Evolutionary conservation across 441 rosid genomes (phyloP).

Genomic region (Aleurites moluccanus): DNA sequence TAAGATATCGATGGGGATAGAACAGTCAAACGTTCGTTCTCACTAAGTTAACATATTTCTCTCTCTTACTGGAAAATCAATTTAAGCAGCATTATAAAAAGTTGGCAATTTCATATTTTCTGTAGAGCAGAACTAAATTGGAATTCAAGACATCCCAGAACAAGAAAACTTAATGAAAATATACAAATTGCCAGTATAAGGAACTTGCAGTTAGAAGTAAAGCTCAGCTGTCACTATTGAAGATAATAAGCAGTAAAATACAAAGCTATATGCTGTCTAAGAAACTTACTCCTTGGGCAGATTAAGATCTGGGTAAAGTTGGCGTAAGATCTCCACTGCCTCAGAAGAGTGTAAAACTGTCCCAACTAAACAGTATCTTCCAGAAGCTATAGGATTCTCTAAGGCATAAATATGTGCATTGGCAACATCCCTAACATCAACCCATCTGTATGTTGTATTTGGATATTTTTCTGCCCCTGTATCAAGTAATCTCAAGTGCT

Average conservation of each 20-base stretch:
- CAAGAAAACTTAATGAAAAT: neutral
- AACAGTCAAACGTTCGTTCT: no score
- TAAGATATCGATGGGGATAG: no score
- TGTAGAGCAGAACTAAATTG: no score
- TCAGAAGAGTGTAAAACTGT: slow-evolving; percentile 20
- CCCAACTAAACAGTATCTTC: slow-evolving; percentile 38
- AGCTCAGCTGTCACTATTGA: neutral
- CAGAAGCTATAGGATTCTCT: slow-evolving; percentile 34
- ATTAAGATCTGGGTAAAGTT: slow-evolving; percentile 23
- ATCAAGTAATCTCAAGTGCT: neutral
- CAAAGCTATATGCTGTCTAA: neutral
- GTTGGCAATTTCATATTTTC: no score
- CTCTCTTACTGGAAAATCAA: no score
- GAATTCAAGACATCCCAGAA: no score
- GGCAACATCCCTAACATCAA: slow-evolving; percentile 31
- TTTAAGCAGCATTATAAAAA: no score
- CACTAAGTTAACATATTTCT: no score
- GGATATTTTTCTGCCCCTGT: slow-evolving; percentile 22
- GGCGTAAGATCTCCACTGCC: slow-evolving; percentile 22
- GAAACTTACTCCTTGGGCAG: slow-evolving; percentile 29
- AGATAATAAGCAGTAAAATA: neutral
- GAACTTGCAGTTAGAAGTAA: neutral
- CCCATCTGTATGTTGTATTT: slow-evolving; percentile 11
- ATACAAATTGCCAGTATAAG: neutral
- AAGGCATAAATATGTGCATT: slow-evolving; percentile 34